Evolutionary conservation across 75 land plant genomes (phyloP), one percentile per base, ranked within the genome.

Genomic region (Adiantum capillusveneris): DNA sequence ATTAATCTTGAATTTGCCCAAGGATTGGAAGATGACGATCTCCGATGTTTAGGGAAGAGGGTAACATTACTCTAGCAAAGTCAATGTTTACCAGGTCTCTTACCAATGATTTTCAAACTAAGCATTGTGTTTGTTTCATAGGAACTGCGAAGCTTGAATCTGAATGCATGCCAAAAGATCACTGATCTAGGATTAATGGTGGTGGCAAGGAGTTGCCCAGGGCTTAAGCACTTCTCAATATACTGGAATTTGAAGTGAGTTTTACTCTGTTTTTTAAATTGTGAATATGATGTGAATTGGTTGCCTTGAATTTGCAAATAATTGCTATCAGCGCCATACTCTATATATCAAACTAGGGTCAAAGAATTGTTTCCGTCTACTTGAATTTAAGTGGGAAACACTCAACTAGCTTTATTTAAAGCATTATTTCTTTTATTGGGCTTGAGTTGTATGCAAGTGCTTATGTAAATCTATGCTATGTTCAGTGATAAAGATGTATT

Each of bases 231-330:
- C 7, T 73, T 93, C 30, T 88, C 90, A 20, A 72, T 93, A 53
- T 93, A 93, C 58, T 93, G 98, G 98, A 93, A 93, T 70, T 80
- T 93, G 29, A 87, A 88, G 95, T 91, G 17, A 19, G 30, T 56
- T 26, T 12, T 57, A 18, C 27, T 57, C 2, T n/a, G 2, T 29
- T 34, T 34, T 9, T 34, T 9, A 34, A 34, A 9, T 9, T 34
- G 37, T 9, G 37, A 34, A 3, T 34, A 34, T 5, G 37, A 34
- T 34, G 37, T 9, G 9, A 34, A 34, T 34, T n/a, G n/a, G n/a
- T n/a, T n/a, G n/a, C n/a, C n/a, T n/a, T n/a, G n/a, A n/a, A n/a
- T n/a, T n/a, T n/a, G n/a, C n/a, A n/a, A n/a, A n/a, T n/a, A n/a
- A n/a, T n/a, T n/a, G n/a, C n/a, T n/a, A n/a, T n/a, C n/a, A n/a